Conservation (phyloP, 2,329 filamentous ascomycete genomes). For the Verticillium alfalfae region DNA sequence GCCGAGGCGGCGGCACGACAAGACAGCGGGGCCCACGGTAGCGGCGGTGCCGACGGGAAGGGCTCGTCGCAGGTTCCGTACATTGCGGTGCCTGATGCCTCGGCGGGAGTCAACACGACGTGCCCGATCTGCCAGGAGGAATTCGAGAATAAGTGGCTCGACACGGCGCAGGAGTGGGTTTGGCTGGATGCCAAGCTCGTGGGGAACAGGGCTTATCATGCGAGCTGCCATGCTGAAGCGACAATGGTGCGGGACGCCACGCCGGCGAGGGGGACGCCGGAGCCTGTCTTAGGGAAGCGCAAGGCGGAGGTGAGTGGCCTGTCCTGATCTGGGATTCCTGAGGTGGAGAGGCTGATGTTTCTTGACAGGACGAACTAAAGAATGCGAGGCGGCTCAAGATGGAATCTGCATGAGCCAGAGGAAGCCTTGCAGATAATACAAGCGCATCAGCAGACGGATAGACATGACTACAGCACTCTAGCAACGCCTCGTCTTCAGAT, state of each 20-base stretch:
- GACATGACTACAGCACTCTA: background rate
- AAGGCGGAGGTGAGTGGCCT: slow-evolving; percentile 59
- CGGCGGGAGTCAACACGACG: slow-evolving; percentile 65
- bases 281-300: slow-evolving; percentile 65
- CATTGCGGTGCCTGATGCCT: slow-evolving; percentile 78
- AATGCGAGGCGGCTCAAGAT: slow-evolving; percentile 21
- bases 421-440: background rate
- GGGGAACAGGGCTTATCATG: slow-evolving; percentile 78
- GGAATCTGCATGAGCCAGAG: slow-evolving; percentile 10
- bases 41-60: background rate
- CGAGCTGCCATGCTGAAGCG: slow-evolving; percentile 81
- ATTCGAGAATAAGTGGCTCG: slow-evolving; percentile 88
- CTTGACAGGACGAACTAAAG: slow-evolving; percentile 24
- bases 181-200: slow-evolving; percentile 86
- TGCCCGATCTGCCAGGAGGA: slow-evolving; percentile 96
- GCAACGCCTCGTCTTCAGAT: background rate
- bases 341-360: slow-evolving; percentile 12
- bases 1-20: slow-evolving; percentile 15
- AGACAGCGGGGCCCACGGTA: background rate
- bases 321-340: background rate
- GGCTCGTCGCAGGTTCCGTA: slow-evolving; percentile 51
- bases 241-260: slow-evolving; percentile 55
- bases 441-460: background rate
- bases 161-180: slow-evolving; percentile 92
- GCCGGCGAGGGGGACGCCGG: slow-evolving; percentile 49